Percentiles rank a stretch among this genome's conserved stretches.
Conservation (phyloP, 1,284 basidiomycete species). For the Termitomyces sp. region DNA sequence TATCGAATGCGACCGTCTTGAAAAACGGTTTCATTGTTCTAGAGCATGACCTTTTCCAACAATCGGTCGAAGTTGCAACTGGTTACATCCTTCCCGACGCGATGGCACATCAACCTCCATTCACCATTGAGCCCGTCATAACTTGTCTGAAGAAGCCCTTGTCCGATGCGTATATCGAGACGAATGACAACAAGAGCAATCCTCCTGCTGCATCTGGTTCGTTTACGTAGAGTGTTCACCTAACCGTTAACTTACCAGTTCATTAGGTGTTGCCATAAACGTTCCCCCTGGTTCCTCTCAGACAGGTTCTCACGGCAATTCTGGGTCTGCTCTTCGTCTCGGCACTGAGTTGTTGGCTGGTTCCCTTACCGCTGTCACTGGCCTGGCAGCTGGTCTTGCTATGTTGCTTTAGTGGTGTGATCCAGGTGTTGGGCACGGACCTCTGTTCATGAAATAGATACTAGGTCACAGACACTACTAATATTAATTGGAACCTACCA, state of each 20-base stretch:
- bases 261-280: slow-evolving; percentile 22
- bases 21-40: slow-evolving; percentile 68
- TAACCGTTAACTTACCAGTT: not conserved
- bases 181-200: slow-evolving; percentile 57
- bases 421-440: not conserved
- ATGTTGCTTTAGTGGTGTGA: slow-evolving; percentile 8
- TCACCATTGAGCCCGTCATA: slow-evolving; percentile 64
- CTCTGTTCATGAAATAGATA: slow-evolving; percentile 8
- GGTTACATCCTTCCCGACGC: slow-evolving; percentile 70
- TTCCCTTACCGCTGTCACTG: slow-evolving; percentile 13
- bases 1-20: slow-evolving; percentile 45
- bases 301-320: slow-evolving; percentile 22
- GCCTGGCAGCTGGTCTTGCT: slow-evolving; percentile 16
- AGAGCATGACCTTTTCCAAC: slow-evolving; percentile 69
- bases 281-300: slow-evolving; percentile 35
- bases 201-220: slow-evolving; percentile 37
- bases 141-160: slow-evolving; percentile 58
- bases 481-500: slow-evolving; percentile 11
- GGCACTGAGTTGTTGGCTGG: slow-evolving; percentile 12
- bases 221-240: slow-evolving; percentile 9
- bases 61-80: slow-evolving; percentile 64
- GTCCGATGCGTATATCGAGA: slow-evolving; percentile 63
- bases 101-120: slow-evolving; percentile 51
- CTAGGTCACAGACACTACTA: slow-evolving; percentile 9
- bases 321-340: slow-evolving; percentile 4